Base-by-base conservation (phyloP, 1,284 basidiomycete species). In the Calocybe gambosa region DNA sequence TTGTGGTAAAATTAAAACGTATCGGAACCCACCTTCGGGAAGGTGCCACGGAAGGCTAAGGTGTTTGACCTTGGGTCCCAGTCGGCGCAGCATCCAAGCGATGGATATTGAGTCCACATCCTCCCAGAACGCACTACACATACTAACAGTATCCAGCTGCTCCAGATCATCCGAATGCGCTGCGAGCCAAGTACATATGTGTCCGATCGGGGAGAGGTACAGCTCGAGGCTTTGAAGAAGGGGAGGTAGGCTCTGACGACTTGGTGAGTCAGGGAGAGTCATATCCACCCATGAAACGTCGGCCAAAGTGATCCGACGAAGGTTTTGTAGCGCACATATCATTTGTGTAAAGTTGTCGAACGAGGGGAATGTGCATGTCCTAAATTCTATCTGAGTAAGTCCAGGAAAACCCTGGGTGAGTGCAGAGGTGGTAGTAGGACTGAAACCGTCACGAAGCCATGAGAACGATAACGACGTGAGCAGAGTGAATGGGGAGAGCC, bases 51-150 rank as follows among this genome's bases (percentile, higher is more conserved):
- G 54, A 20, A 60, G 50, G 23, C 51, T 50, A 9, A 60, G 50
- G 25, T 60, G 57, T 40, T 55, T 51, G 29, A 60, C 45, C 19
- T 45, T 50, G 3, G 51, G 48, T 15, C 57, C 58, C 5, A 60
- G 50, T 18, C 47, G 44, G 23, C 54, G 48, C 29, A 60, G 45
- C 50, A 60, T 56, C 43, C 50, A 51, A 16, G 50, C 54, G 41
- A 58, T 54, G 23, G 55, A 47, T 35, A 55, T 46, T 2, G 53
- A 47, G 39, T 58, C 57, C 23, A 50, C 43, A n/a, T 55, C 53
- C 26, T 55, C 53, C 55, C 55, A 56, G 38, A 55, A 54, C 10
- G 52, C 55, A 26, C 58, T 57, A 31, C 58, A 55, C 39, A 59
- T 29, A n/a, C 43, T 50, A 16, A 58, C 38, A 12, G 48, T 51